phyloP scores from a whole-genome alignment of 148 eudicot species.

The Fagopyrum tataricum region DNA sequence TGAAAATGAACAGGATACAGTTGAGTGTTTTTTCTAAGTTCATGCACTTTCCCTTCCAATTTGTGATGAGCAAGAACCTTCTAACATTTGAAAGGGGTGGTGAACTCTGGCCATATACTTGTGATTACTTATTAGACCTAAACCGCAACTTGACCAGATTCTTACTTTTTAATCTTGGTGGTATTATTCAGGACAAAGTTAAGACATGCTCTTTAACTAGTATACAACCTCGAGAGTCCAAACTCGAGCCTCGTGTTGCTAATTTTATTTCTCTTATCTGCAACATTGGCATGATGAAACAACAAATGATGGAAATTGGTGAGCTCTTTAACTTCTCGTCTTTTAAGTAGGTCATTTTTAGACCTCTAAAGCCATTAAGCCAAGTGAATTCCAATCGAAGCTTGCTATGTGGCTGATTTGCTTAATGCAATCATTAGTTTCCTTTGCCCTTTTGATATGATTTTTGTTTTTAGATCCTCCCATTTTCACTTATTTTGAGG shows the following conservation, averaged over 20 bases:
- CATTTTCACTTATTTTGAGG: neutral
- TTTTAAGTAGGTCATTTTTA: neutral
- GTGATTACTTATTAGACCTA: too few species aligned
- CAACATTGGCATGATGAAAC: slow-evolving; percentile 94
- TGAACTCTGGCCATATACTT: neutral
- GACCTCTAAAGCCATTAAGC: neutral
- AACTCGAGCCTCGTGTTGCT: slow-evolving; percentile 72
- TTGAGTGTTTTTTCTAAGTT: slow-evolving; percentile 27
- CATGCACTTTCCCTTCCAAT: neutral
- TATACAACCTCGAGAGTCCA: slow-evolving; percentile 58
- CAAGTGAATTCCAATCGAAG: neutral
- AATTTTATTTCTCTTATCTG: slow-evolving; percentile 88
- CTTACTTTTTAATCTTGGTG: neutral
- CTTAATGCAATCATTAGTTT: neutral
- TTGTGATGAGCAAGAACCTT: neutral
- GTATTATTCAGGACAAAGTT: slow-evolving; percentile 1
- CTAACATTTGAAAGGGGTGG: neutral
- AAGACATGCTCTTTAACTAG: slow-evolving; percentile 25
- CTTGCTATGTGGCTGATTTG: neutral
- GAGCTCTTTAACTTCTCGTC: neutral
- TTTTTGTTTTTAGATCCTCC: neutral
- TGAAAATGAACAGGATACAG: slow-evolving; percentile 42
- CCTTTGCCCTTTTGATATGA: neutral
- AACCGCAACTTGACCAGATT: neutral
- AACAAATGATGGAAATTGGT: slow-evolving; percentile 99